These are phyloP conservation scores for Spergularia azorica DNA, from an alignment of 179 eudicot species.

Conservation along the genomic window DNA sequence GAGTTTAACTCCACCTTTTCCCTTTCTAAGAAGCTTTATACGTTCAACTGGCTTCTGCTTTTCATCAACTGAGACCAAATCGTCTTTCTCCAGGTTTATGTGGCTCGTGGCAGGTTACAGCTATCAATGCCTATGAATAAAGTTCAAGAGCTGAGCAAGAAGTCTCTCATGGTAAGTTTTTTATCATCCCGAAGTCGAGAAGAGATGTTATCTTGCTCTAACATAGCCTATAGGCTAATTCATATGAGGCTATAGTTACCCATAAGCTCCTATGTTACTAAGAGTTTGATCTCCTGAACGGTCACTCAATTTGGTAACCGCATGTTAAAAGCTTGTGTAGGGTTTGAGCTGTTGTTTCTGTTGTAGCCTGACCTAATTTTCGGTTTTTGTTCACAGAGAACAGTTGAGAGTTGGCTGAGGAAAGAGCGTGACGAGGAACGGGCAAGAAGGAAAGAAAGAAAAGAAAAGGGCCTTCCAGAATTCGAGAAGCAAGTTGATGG, in stretches of 20 bases:
- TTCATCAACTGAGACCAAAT: neutral
- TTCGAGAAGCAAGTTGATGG: constrained; percentile 70
- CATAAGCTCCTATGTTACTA: neutral
- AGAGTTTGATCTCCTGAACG: neutral
- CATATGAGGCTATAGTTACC: neutral
- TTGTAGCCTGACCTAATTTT: neutral
- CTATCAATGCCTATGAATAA: constrained; percentile 70
- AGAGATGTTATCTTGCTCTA: neutral
- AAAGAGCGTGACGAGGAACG: constrained; percentile 76
- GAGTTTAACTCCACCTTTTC: constrained; percentile 20
- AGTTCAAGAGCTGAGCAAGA: constrained; percentile 60
- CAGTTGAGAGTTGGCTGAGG: constrained; percentile 90
- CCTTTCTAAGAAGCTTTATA: too few relatives aligned
- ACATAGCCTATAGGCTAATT: neutral
- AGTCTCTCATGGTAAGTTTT: constrained; percentile 78
- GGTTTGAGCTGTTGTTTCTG: neutral
- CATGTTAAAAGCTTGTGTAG: too few relatives aligned
- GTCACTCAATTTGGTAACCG: too few relatives aligned
- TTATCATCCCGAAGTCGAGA: neutral
- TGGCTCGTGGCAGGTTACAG: constrained; percentile 82
- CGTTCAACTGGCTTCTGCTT: neutral
- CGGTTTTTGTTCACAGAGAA: constrained; percentile 59
- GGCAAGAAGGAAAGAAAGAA: constrained; percentile 74
- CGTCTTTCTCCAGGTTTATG: constrained; percentile 56
- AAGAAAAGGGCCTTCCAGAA: constrained; percentile 83